A percentile compares a stretch with the other conserved stretches of the same genome.
Evolutionary conservation across 1,284 basidiomycete genomes (phyloP).

Genomic region (Trametes hirsuta): DNA sequence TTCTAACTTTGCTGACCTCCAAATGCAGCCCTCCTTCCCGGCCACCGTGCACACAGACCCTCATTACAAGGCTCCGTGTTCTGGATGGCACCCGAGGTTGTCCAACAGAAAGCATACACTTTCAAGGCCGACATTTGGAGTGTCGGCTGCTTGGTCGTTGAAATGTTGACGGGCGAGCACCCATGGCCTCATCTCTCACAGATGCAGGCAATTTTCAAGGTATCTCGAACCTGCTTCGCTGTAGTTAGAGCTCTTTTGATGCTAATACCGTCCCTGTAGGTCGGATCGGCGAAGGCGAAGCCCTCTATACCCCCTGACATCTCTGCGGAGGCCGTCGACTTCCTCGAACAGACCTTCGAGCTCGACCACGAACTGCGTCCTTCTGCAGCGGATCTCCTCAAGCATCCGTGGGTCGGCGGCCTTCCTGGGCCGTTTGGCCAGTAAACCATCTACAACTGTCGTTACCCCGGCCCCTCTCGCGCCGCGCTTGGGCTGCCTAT

Average conservation of each 20-base stretch:
- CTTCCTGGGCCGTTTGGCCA: slow-evolving; percentile 23
- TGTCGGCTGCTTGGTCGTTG: slow-evolving; percentile 95
- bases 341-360: slow-evolving; percentile 85
- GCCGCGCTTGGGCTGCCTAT: slow-evolving; percentile 9
- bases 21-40: slow-evolving; percentile 70
- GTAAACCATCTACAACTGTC: slow-evolving; percentile 5
- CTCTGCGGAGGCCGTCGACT: slow-evolving; percentile 81
- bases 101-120: slow-evolving; percentile 94
- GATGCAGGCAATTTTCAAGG: slow-evolving; percentile 98
- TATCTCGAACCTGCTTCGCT: slow-evolving; percentile 35
- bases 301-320: slow-evolving; percentile 90
- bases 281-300: slow-evolving; percentile 78
- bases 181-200: slow-evolving; percentile 98
- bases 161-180: slow-evolving; percentile 98
- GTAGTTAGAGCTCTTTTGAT: neutral
- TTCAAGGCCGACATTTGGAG: slow-evolving; percentile 99
- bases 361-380: slow-evolving; percentile 85
- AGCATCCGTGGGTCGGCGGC: slow-evolving; percentile 70
- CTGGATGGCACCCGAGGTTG: slow-evolving; percentile 99
- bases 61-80: slow-evolving; percentile 97
- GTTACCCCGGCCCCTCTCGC: slow-evolving; percentile 2
- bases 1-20: neutral
- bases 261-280: slow-evolving; percentile 49
- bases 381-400: slow-evolving; percentile 74
- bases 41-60: slow-evolving; percentile 81